Conservation (phyloP, 306 rosid genomes). For the Castanospermum australe region DNA sequence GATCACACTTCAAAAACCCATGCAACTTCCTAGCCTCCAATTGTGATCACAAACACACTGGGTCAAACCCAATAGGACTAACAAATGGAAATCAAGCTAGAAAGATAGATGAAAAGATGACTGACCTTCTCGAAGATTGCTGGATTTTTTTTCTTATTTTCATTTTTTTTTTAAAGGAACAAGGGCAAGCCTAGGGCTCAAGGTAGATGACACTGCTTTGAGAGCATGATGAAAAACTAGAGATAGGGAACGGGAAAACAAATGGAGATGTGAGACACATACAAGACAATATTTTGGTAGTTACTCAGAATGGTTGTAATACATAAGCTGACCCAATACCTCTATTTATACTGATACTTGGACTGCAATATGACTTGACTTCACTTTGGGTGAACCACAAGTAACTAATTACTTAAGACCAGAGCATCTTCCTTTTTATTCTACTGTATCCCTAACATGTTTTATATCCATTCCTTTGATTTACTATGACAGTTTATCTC, state of each 20-base stretch:
- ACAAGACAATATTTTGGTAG: neutral
- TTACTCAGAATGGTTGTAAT: neutral
- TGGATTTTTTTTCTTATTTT: neutral
- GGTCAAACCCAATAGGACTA: neutral
- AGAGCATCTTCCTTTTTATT: neutral
- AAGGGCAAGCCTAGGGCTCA: neutral
- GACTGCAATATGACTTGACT: neutral
- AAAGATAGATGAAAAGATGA: neutral
- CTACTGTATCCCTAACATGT: neutral
- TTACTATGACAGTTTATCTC: neutral
- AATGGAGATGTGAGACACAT: neutral
- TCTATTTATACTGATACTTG: neutral
- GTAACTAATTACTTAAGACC: neutral
- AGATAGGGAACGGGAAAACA: neutral
- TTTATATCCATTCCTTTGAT: neutral
- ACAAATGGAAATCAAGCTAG: too few relatives aligned
- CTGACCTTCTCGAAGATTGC: neutral
- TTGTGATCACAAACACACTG: neutral
- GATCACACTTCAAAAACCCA: neutral
- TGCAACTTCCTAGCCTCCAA: neutral
- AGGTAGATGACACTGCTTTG: neutral
- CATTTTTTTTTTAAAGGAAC: neutral
- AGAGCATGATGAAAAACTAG: neutral
- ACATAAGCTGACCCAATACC: neutral
- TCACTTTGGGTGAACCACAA: neutral